Conservation (phyloP, 1,284 basidiomycete species). For the Ceratobasidium sp. region DNA sequence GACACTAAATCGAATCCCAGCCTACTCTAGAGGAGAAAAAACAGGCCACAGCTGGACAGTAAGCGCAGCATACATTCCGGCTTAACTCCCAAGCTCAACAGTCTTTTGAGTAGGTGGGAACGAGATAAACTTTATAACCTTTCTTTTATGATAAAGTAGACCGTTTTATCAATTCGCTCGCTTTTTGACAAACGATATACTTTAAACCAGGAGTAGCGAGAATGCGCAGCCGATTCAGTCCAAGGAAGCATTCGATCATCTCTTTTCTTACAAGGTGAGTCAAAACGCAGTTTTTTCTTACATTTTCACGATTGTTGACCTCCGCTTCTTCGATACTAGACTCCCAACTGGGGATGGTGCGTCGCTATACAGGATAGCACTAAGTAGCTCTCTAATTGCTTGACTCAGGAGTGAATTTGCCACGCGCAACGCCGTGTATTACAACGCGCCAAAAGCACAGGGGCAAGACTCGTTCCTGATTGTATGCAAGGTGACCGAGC, state of each 20-base stretch:
- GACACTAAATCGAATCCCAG: neutral
- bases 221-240: neutral
- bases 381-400: neutral
- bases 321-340: neutral
- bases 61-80: neutral
- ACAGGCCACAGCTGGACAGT: neutral
- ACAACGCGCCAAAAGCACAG: neutral
- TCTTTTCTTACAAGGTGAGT: neutral
- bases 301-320: neutral
- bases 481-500: slow-evolving; percentile 1
- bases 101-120: neutral
- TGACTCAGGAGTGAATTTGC: neutral
- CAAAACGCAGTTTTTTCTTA: neutral
- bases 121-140: neutral
- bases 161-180: neutral
- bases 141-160: neutral
- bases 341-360: slow-evolving; percentile 13
- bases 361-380: neutral
- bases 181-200: neutral
- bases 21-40: slow-evolving; percentile 2
- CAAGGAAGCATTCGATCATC: neutral
- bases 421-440: neutral
- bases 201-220: neutral
- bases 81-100: neutral
- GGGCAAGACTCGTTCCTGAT: slow-evolving; percentile 12